Evolutionary conservation across 768 basidiomycete genomes (phyloP).

Genomic region (Boletus pseudo-olivaceus): DNA sequence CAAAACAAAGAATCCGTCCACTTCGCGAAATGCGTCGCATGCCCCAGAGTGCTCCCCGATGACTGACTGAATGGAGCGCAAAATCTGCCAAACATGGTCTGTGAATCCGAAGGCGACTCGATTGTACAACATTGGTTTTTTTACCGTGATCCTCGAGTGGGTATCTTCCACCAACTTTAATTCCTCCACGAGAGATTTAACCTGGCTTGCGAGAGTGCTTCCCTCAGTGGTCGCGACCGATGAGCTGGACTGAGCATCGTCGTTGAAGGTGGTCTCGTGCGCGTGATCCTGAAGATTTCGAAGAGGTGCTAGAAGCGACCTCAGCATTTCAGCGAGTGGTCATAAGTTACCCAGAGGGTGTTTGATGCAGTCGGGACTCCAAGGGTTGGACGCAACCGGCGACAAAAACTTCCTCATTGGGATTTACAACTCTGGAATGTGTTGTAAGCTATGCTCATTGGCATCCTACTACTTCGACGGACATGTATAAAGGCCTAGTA

Average conservation of each 20-base stretch:
- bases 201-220: slow-evolving; percentile 38
- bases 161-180: slow-evolving; percentile 56
- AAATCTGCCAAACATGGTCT: slow-evolving; percentile 38
- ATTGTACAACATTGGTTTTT: slow-evolving; percentile 18
- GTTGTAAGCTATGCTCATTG: too few species aligned
- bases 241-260: slow-evolving; percentile 23
- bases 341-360: not conserved
- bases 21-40: slow-evolving; percentile 74
- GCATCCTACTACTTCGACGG: too few species aligned
- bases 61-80: slow-evolving; percentile 64
- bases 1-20: slow-evolving; percentile 76
- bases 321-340: slow-evolving; percentile 42
- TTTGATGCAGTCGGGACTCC: too few species aligned
- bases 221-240: not conserved
- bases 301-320: slow-evolving; percentile 56
- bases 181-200: slow-evolving; percentile 66
- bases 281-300: slow-evolving; percentile 53
- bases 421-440: too few species aligned
- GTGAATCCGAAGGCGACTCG: not conserved
- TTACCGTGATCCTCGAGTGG: slow-evolving; percentile 51
- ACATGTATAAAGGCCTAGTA: too few species aligned
- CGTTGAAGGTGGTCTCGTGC: slow-evolving; percentile 15
- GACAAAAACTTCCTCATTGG: too few species aligned
- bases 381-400: too few species aligned
- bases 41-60: slow-evolving; percentile 63